Base-by-base conservation (phyloP, 805 yeast genomes). In the Suhomyces prunicola region DNA sequence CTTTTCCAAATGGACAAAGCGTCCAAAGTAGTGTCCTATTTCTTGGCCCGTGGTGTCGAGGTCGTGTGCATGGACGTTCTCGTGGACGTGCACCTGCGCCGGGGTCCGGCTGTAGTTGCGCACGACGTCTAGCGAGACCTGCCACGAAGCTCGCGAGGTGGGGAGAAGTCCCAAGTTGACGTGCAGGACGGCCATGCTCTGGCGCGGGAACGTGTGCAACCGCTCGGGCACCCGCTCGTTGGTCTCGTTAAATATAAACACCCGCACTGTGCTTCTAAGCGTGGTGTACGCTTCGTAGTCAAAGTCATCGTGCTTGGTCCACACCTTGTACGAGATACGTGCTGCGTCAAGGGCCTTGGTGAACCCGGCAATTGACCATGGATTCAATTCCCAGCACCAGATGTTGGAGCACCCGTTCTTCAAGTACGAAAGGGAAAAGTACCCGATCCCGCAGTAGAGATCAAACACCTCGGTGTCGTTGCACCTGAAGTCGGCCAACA, bases 381-480 rank as follows among this genome's bases (percentile, higher is more conserved):
- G 88, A 60, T 90, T 90, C 44, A 90, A 67, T 56, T 90, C 97
- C 90, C 96, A 90, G 62, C 96, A 85, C 47, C 84, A 77, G 1
- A 88, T 69, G 15, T 70, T 64, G 6, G 68, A 61, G 1, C 90
- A 89, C 0, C 78, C 77, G 27, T 76, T 71, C 47, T 72, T 73
- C 45, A 87, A 70, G 61, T 90, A 90, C 46, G 88, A 77, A 24
- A 90, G 69, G 6, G 91, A 80, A 65, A 90, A 90, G 67, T 90
- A 90, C 3, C 97, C 97, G 47, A 90, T 90, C 0, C 97, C 97
- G 29, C 88, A 84, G 65, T 90, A 90, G 44, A 90, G 61, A 63
- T 90, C 97, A 3, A 87, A 73, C 0, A 87, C 82, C 22, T 73
- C 76, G 0, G 74, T 71, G 10, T 67, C 73, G 8, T 59, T 49